These are phyloP conservation scores for Alternaria viburni DNA, from an alignment of 2,329 filamentous ascomycete genomes.

Conservation along the genomic window DNA sequence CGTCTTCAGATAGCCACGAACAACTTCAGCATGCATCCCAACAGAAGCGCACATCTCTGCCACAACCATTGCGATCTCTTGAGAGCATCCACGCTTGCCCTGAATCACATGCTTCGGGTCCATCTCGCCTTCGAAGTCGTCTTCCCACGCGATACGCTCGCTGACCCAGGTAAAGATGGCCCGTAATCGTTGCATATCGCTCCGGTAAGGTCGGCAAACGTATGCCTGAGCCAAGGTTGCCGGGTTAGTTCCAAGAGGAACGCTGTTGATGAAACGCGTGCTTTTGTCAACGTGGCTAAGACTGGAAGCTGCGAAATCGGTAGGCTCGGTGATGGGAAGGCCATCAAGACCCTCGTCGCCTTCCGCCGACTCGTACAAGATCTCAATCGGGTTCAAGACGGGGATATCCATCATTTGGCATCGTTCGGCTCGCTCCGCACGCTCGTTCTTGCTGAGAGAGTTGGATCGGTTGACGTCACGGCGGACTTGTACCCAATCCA, in stretches of 20 bases:
- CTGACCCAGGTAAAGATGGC: conserved; percentile 98
- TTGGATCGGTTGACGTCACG: conserved; percentile 96
- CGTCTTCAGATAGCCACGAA: conserved; percentile 87
- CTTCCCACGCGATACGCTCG: conserved; percentile 95
- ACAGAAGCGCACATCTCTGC: conserved; percentile 93
- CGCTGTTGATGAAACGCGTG: conserved; percentile 82
- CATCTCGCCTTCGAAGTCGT: conserved; percentile 84
- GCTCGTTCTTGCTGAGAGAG: conserved; percentile 87
- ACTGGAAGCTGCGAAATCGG: conserved; percentile 80
- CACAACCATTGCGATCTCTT: conserved; percentile 88
- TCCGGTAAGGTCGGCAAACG: conserved; percentile 91
- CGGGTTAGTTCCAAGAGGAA: conserved; percentile 82
- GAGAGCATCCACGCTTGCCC: conserved; percentile 79
- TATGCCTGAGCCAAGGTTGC: conserved; percentile 86
- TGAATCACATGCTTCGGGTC: conserved; percentile 86
- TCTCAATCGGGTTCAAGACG: conserved; percentile 86
- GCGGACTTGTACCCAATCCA: conserved; percentile 97
- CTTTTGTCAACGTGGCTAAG: conserved; percentile 93
- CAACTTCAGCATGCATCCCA: conserved; percentile 83
- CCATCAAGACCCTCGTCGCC: conserved; percentile 91
- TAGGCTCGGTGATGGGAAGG: conserved; percentile 78
- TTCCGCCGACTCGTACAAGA: conserved; percentile 81
- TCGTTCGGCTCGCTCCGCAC: conserved; percentile 80
- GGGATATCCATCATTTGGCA: conserved; percentile 95
- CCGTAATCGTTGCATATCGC: conserved; percentile 87